Conservation (phyloP, 805 yeast species). For the Wickerhamomyces tratensis region DNA sequence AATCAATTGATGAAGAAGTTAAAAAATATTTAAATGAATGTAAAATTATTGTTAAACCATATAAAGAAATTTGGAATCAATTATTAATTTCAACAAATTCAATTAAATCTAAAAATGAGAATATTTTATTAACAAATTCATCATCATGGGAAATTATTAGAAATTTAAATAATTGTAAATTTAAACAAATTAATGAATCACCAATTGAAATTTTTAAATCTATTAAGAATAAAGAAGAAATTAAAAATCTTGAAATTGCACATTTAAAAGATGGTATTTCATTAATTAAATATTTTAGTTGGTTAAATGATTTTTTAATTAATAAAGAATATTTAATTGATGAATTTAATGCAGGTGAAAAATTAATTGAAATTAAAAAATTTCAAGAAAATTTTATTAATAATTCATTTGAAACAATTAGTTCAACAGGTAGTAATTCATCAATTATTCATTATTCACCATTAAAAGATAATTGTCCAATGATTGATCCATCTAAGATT, state of each 20-base stretch:
- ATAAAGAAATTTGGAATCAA: constrained; percentile 51
- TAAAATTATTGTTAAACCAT: constrained; percentile 40
- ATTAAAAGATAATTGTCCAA: constrained; percentile 41
- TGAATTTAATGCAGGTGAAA: constrained; percentile 59
- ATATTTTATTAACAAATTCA: constrained; percentile 42
- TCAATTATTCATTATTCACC: constrained; percentile 75
- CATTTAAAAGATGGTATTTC: constrained; percentile 83
- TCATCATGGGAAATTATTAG: constrained; percentile 63
- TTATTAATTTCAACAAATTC: constrained; percentile 21
- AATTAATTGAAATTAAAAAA: constrained; percentile 44
- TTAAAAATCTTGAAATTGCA: constrained; percentile 60
- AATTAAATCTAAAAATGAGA: constrained; percentile 16
- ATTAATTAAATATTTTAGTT: constrained; percentile 61
- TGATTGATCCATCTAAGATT: constrained; percentile 57
- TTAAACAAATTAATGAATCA: constrained; percentile 32
- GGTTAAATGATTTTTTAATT: constrained; percentile 62
- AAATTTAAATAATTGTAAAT: constrained; percentile 32
- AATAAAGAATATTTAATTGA: constrained; percentile 33
- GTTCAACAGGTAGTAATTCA: constrained; percentile 68
- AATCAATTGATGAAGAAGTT: constrained; percentile 26
- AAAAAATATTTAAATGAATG: constrained; percentile 30
- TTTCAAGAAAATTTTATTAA: constrained; percentile 51
- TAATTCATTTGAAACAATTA: constrained; percentile 66
- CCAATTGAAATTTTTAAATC: constrained; percentile 65
- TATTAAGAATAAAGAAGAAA: constrained; percentile 64